A percentile compares a stretch with the other conserved stretches of the same genome.
Conservation (phyloP, 371 early-diverging fungal species). For the Mucor piriformis region DNA sequence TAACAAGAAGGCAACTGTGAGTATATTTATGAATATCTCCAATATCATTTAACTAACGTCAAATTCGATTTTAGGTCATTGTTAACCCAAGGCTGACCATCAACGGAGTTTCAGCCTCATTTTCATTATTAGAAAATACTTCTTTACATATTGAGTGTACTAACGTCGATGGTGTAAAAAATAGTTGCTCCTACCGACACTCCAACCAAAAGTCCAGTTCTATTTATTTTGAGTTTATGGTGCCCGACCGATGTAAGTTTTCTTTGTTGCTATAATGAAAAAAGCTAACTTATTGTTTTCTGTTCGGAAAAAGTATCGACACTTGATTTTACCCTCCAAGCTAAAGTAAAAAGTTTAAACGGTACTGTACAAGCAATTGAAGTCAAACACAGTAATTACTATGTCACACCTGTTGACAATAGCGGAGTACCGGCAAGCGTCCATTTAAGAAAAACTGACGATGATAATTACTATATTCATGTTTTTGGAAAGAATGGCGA, state of each 20-base stretch:
- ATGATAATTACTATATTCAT: slow-evolving; percentile 37
- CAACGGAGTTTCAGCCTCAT: slow-evolving; percentile 25
- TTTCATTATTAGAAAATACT: slow-evolving; percentile 45
- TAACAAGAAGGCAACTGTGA: slow-evolving; percentile 44
- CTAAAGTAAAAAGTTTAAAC: slow-evolving; percentile 34
- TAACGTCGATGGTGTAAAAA: slow-evolving; percentile 31
- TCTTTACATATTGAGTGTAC: slow-evolving; percentile 29
- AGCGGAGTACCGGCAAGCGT: slow-evolving; percentile 3
- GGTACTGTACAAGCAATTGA: background rate
- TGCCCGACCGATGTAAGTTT: slow-evolving; percentile 38
- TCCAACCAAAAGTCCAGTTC: slow-evolving; percentile 16
- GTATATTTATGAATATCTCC: background rate
- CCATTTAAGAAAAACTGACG: background rate
- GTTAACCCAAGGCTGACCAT: slow-evolving; percentile 43
- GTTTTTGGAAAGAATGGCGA: slow-evolving; percentile 63
- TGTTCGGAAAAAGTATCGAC: slow-evolving; percentile 11
- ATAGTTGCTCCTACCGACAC: slow-evolving; percentile 27
- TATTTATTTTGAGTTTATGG: slow-evolving; percentile 31
- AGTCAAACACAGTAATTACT: background rate
- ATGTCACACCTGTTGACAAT: background rate
- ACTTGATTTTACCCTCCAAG: slow-evolving; percentile 32
- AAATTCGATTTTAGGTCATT: slow-evolving; percentile 21
- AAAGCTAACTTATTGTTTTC: background rate
- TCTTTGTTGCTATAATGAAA: background rate
- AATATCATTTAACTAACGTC: background rate